Base-by-base conservation (phyloP, 768 basidiomycete species). In the Auricularia auricula-judae region DNA sequence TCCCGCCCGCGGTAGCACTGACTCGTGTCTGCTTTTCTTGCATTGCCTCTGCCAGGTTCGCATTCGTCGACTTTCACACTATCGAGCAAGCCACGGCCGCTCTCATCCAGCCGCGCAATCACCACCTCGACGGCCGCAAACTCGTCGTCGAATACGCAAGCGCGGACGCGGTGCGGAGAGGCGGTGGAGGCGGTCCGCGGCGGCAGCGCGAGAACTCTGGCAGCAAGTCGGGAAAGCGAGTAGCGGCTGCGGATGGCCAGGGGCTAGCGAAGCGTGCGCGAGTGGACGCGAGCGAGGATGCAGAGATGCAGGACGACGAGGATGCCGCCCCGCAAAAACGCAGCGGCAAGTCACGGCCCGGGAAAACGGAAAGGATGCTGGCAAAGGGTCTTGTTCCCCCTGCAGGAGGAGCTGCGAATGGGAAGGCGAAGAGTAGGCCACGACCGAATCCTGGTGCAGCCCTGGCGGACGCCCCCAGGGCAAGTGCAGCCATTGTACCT, bases 61-160 rank as follows among this genome's bases (percentile, higher is more conserved):
- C 91, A 0, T 98, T 98, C 72, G 82, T 96, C 63, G 97, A 99
- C 74, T 99, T 98, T 73, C 82, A 84, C 61, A 83, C 82, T 23
- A 80, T 81, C 2, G 87, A 91, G 65, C 81, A 88, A 65, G 93
- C 96, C 11, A 97, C 93, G 0, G 78, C 83, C 11, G 89, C 86
- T 1, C 84, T 99, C 54, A 81, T 87, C 68, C 91, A 97, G 70
- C 82, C 86, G 62, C 84, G 86, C 71, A 97, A 97, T 73, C 90
- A 93, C 74, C 82, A 81, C 54, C 80, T 96, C 62, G 82, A 91
- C 73, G 93, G 93, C 7, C 82, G 95, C 61, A 85, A 88, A 62
- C 83, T 99, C 62, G 86, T 89, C 3, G 84, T 98, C 36, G 90
- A 95, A 75, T 95, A 87, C 68, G 93, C 93, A n/a, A 86, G 88